Evolutionary conservation across 495 filamentous ascomycete species (phyloP).

Genomic region (Penicilliopsis zonata): DNA sequence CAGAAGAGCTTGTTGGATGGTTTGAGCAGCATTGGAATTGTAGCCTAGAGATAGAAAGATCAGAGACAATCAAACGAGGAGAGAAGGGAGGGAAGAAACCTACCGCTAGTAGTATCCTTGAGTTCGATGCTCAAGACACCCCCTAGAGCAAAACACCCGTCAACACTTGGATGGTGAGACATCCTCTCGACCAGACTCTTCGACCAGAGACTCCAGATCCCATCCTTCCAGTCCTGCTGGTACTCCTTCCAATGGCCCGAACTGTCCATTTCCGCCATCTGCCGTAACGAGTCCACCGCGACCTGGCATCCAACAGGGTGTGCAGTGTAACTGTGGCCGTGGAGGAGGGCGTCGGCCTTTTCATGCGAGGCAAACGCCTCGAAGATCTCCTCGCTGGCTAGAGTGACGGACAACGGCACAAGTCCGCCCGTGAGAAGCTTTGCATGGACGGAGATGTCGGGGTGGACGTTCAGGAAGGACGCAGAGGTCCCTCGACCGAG

Average conservation of each 20-base stretch:
- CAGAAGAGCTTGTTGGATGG: conserved; percentile 44
- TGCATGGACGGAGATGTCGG: conserved; percentile 65
- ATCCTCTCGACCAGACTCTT: conserved; percentile 40
- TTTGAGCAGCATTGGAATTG: conserved; percentile 49
- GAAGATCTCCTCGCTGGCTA: conserved; percentile 61
- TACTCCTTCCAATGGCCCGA: conserved; percentile 36
- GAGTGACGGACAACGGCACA: conserved; percentile 58
- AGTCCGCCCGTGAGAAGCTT: conserved; percentile 71
- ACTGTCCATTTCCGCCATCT: conserved; percentile 42
- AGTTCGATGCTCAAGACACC: conserved; percentile 58
- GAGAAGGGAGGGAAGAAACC: conserved; percentile 6
- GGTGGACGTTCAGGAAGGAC: conserved; percentile 49
- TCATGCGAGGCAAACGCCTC: conserved; percentile 51
- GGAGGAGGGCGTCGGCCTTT: conserved; percentile 61
- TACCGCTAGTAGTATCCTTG: conserved; percentile 36
- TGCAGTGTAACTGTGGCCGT: conserved; percentile 74
- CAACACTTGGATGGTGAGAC: conserved; percentile 39
- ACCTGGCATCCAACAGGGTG: conserved; percentile 67
- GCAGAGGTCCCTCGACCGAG: conserved; percentile 54
- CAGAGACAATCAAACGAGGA: conserved; percentile 1
- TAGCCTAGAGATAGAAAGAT: conserved; percentile 40
- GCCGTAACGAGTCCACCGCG: conserved; percentile 43
- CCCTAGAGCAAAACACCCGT: conserved; percentile 57
- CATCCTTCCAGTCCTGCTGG: conserved; percentile 28
- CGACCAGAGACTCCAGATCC: conserved; percentile 62